Conservation (phyloP, 1,284 basidiomycete genomes). For the Trametes versicolor region DNA sequence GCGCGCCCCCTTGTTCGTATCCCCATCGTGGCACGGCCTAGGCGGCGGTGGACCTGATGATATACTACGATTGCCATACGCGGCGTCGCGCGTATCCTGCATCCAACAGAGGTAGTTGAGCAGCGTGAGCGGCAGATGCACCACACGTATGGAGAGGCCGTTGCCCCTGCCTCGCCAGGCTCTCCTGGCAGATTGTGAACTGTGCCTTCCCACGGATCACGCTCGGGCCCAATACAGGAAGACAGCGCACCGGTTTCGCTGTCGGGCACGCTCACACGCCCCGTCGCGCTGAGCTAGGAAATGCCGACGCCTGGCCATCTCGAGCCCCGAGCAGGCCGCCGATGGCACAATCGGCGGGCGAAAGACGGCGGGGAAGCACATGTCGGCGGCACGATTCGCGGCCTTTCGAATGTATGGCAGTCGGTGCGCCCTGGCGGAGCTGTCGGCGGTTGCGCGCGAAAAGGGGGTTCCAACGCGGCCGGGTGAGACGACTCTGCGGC, state of each 20-base stretch:
- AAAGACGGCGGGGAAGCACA: slow-evolving; percentile 19
- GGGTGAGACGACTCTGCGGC: slow-evolving; percentile 11
- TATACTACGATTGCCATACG: slow-evolving; percentile 17
- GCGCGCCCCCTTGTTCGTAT: slow-evolving; percentile 17
- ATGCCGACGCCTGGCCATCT: slow-evolving; percentile 2
- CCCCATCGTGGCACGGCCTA: slow-evolving; percentile 17
- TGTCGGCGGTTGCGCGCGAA: slow-evolving; percentile 12
- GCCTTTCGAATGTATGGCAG: slow-evolving; percentile 10
- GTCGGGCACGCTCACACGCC: slow-evolving; percentile 9
- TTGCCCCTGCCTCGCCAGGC: slow-evolving; percentile 16
- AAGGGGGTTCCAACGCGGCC: slow-evolving; percentile 10
- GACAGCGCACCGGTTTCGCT: slow-evolving; percentile 9
- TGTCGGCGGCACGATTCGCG: slow-evolving; percentile 5
- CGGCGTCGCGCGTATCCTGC: slow-evolving; percentile 9
- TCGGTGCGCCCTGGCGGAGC: slow-evolving; percentile 14
- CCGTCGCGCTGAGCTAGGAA: not conserved
- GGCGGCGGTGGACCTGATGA: slow-evolving; percentile 21
- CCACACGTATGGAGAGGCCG: slow-evolving; percentile 9
- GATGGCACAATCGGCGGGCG: slow-evolving; percentile 10
- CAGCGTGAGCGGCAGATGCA: slow-evolving; percentile 1
- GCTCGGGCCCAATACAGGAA: slow-evolving; percentile 6
- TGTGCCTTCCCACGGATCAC: slow-evolving; percentile 20
- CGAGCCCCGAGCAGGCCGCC: slow-evolving; percentile 7
- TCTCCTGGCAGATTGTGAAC: slow-evolving; percentile 8
- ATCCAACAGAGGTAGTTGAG: slow-evolving; percentile 4